Evolutionary conservation across 495 filamentous ascomycete species (phyloP).

Genomic region (Massariosphaeria phaeospora): DNA sequence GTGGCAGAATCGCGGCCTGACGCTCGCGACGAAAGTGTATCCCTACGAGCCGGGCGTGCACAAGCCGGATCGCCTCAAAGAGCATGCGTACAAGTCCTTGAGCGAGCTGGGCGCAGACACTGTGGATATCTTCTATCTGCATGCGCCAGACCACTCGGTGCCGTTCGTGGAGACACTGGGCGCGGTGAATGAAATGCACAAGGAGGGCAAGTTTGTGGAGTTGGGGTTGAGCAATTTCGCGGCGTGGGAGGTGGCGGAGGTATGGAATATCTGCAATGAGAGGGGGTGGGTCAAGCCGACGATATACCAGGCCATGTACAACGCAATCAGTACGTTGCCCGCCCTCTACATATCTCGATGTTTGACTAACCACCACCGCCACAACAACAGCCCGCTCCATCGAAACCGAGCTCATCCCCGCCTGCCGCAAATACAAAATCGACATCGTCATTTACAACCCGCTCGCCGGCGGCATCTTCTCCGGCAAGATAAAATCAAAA

Average conservation of each 20-base stretch:
- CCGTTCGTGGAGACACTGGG: constrained; percentile 72
- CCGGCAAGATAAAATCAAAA: constrained; percentile 72
- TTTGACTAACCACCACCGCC: no score
- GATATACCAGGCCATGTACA: constrained; percentile 67
- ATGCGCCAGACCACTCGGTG: constrained; percentile 67
- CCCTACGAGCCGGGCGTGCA: constrained; percentile 57
- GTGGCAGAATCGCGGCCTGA: constrained; percentile 79
- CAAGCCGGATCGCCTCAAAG: constrained; percentile 54
- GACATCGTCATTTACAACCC: constrained; percentile 93
- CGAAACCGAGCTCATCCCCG: constrained; percentile 73
- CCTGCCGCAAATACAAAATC: constrained; percentile 77
- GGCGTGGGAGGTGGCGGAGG: constrained; percentile 86
- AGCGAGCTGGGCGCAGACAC: constrained; percentile 67
- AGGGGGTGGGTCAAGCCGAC: constrained; percentile 69
- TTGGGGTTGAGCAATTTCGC: constrained; percentile 82
- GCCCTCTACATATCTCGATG: not conserved
- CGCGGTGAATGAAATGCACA: constrained; percentile 73
- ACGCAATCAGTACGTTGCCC: constrained; percentile 46
- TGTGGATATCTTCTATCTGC: constrained; percentile 86
- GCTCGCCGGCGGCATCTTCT: constrained; percentile 75
- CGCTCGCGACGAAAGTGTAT: constrained; percentile 79
- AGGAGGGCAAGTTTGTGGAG: constrained; percentile 79
- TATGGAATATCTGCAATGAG: constrained; percentile 75
- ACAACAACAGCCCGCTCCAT: constrained; percentile 65
- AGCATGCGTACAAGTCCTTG: constrained; percentile 60